Evolutionary conservation across 106 monocot genomes (phyloP).

Genomic region (Dendrobium nobile): DNA sequence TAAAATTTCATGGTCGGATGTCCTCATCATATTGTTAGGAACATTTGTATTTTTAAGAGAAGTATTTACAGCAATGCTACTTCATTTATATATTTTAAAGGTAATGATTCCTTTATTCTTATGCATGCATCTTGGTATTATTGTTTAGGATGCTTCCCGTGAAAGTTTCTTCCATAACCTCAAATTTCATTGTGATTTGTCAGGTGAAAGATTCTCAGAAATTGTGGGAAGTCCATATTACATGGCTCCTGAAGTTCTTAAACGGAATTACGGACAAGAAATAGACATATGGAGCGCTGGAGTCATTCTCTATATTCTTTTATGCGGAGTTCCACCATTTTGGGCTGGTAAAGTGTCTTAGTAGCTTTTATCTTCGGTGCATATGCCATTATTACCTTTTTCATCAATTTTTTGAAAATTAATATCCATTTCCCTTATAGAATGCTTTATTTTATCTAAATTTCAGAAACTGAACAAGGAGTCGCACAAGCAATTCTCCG

Average conservation of each 20-base stretch:
- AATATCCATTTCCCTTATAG: background rate
- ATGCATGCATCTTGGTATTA: background rate
- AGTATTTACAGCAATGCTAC: background rate
- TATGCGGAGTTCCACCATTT: slow-evolving; percentile 32
- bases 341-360: slow-evolving; percentile 19
- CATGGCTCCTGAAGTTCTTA: slow-evolving; percentile 29
- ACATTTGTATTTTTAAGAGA: background rate
- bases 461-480: slow-evolving; percentile 95
- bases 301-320: slow-evolving; percentile 32
- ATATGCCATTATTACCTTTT: background rate
- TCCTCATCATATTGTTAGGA: background rate
- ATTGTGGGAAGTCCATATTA: slow-evolving; percentile 33
- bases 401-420: background rate
- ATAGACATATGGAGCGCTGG: slow-evolving; percentile 29
- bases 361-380: background rate
- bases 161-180: background rate
- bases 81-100: background rate
- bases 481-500: slow-evolving; percentile 98
- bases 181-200: background rate
- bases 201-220: slow-evolving; percentile 30
- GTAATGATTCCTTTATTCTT: background rate
- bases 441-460: slow-evolving; percentile 3
- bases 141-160: background rate
- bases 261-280: slow-evolving; percentile 26
- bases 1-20: too few species aligned